phyloP scores from a whole-genome alignment of 176 grass and related monocot species.

The Cocos nucifera region DNA sequence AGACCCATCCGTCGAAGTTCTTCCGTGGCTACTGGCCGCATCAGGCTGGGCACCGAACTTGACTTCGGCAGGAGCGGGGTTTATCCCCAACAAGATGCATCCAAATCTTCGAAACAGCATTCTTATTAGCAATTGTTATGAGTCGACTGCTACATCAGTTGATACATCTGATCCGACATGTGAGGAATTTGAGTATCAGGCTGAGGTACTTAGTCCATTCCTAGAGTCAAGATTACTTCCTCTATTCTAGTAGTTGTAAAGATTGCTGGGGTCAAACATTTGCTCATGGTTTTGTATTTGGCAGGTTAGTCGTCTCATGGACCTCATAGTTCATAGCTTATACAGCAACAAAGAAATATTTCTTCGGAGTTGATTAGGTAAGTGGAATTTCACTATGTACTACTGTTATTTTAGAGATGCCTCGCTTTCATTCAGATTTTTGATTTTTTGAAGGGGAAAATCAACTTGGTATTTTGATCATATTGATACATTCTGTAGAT shows the following conservation, averaged over 20 bases:
- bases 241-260: too few relatives aligned
- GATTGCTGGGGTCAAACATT: background rate
- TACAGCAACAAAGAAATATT: constrained; percentile 99
- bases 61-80: too few relatives aligned
- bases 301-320: constrained; percentile 97
- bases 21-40: too few relatives aligned
- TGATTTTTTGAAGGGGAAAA: too few relatives aligned
- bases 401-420: background rate
- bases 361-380: constrained; percentile 84
- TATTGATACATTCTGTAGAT: too few relatives aligned
- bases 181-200: constrained; percentile 87
- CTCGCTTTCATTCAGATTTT: background rate
- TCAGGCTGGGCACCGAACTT: too few relatives aligned
- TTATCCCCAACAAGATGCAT: too few relatives aligned
- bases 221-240: background rate
- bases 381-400: constrained; percentile 1
- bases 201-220: constrained; percentile 47
- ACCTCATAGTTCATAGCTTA: constrained; percentile 96
- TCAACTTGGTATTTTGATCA: too few relatives aligned
- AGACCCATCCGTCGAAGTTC: too few relatives aligned
- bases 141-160: constrained; percentile 47
- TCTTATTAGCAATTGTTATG: constrained; percentile 36
- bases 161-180: constrained; percentile 37
- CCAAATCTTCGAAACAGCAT: constrained; percentile 30
- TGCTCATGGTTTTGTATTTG: background rate